Evolutionary conservation across 345 rosid species (phyloP), one percentile per base, ranked within the genome.

Genomic region (Hibiscus mutabilis): DNA sequence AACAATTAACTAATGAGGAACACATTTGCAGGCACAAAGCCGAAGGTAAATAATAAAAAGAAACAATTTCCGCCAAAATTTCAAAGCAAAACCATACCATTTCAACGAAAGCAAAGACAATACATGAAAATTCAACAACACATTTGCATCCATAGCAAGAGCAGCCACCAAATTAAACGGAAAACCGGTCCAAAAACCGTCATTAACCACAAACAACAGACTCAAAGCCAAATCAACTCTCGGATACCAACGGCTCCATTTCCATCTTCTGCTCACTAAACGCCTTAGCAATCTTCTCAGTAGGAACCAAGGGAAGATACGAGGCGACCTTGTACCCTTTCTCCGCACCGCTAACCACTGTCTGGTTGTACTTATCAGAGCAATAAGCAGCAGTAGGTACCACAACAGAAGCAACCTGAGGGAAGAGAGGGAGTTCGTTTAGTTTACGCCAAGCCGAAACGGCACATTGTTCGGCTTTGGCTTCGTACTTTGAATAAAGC

Each of bases 261-360:
- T 68, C 81, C 2, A 79, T 74, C 25, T 67, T 79, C 16, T 69
- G 86, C 2, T 75, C 81, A 15, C 75, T 40, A 29, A 92, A 96
- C 19, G 86, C 87, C 84, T 84, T 84, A 1, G 96, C 92, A 59
- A 92, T 96, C 90, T 73, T 91, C 85, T 87, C 85, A 0, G 93
- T 88, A 9, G 99, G 98, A 75, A 96, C 93, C 80, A 89, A 74
- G 0, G 99, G 97, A 80, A 96, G 68, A 78, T 84, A 96, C 0
- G 87, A 77, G 4, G 97, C 79, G 12, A 91, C 91, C 71, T 76
- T 83, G 88, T 84, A 92, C 14, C 99, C 99, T 66, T 87, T 89
- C 82, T 91, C 91, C 0, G 89, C 91, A 37, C 93, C 84, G 78
- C 66, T 85, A 24, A 73, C 73, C 49, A 92, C 96, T 0, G 91